Base-by-base conservation (phyloP, 306 rosid genomes). In the Canavalia ensiformis region DNA sequence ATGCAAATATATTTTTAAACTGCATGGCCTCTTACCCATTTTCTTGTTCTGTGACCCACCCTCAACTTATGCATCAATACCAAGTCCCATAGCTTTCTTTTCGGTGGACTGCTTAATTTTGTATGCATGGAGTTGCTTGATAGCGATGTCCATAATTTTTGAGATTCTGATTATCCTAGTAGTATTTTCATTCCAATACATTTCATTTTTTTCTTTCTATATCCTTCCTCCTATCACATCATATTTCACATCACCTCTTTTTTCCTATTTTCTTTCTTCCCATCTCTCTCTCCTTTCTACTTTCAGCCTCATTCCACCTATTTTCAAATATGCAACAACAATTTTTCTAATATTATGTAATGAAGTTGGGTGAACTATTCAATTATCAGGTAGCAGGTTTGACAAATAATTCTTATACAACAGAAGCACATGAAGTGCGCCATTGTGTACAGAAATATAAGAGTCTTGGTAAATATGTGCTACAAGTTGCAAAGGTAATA, bases 401-500 rank as follows among this genome's bases (percentile, higher is more conserved):
- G 97, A 96, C 99, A 55, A 96, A 93, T 91, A 96, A 93, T 87
- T 93, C 99, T 74, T 87, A 85, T 88, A 87, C 70, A 59, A 83
- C 87, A 30, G 97, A 93, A 85, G 87, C 97, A 65, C 97, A 90
- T 71, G 86, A 88, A 55, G 97, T 96, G 84, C 98, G 99, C 80
- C 94, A 81, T 69, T 96, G 99, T 58, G 91, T 96, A 31, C 98
- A 93, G 85, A 86, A 90, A 84, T 77, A 89, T 75, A 86, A 85
- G 91, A 63, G 18, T 83, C 99, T 95, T 51, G 98, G 99, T 56
- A 84, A 88, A 75, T 81, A 89, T 67, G 98, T 93, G 71, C 92
- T 96, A 79, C 86, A 85, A 71, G 97, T 96, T 72, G 99, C 99
- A 0, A 96, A 96, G 97, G 99, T 96, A 85, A 80, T 58, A 55